phyloP scores from a whole-genome alignment of 2,329 filamentous ascomycete species.

The Fonsecaea erecta region DNA sequence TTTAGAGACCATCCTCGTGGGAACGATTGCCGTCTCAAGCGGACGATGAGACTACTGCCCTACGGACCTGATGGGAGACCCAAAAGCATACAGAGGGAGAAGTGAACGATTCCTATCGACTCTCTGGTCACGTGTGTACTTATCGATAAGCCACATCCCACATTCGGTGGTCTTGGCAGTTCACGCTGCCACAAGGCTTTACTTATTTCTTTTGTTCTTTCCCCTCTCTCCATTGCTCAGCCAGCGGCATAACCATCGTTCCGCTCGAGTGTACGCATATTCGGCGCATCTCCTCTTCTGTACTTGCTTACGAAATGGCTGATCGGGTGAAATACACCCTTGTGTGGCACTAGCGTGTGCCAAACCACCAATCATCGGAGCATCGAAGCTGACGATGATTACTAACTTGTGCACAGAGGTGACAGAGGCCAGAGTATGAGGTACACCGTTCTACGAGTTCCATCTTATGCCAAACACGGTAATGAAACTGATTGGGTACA shows the following conservation, averaged over 20 bases:
- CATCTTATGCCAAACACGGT: not conserved
- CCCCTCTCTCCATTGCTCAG: not conserved
- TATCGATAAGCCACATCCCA: not conserved
- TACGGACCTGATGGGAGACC: not conserved
- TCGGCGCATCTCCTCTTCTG: not conserved
- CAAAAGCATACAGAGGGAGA: not conserved
- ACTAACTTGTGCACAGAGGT: not conserved
- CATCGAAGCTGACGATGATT: not conserved
- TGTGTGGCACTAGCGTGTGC: not conserved
- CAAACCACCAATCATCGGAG: not conserved
- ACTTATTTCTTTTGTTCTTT: not conserved
- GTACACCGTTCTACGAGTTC: not conserved
- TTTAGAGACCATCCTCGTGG: constrained; percentile 51
- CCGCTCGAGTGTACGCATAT: not conserved
- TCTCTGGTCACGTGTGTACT: not conserved
- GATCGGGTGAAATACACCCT: no score
- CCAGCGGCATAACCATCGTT: not conserved
- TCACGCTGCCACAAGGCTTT: no score
- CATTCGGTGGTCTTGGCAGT: not conserved
- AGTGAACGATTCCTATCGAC: not conserved
- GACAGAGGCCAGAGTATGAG: not conserved
- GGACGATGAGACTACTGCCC: not conserved
- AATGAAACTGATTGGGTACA: not conserved
- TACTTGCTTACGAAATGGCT: not conserved
- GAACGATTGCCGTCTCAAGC: not conserved